Base-by-base conservation (phyloP, 2,329 filamentous ascomycete genomes). In the Lomentospora prolificans region DNA sequence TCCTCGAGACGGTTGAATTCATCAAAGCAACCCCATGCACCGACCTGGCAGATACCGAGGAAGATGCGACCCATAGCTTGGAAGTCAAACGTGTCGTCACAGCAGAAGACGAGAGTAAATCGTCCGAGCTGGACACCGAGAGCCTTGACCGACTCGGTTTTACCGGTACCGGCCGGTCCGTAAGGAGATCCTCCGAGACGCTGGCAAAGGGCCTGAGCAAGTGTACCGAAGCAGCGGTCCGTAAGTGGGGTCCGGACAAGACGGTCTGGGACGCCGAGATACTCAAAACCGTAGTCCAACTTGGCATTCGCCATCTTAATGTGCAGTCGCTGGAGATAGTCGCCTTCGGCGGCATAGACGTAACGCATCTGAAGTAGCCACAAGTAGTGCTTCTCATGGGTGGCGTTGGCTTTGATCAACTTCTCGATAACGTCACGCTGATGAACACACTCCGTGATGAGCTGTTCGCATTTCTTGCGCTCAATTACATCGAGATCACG, bases 1-100 rank as follows among this genome's bases (percentile, higher is more conserved):
- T 99, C 94, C 66, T 99, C 94, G 19, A 99, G 78, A 80, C 94
- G 89, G 72, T 99, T 99, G 78, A 99, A 99, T 75, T 99, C 94
- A 66, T 99, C 94, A 71, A 99, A 99, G 76, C 94, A 99, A 65
- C 95, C 95, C 94, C 94, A 99, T 3, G 94, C 94, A 69, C 94
- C 94, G 51, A 99, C 94, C 70, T 99, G 94, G 69, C 95, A 99
- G 60, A 99, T 95, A 79, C 94, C 94, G 33, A 99, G 79, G 80
- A 99, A 99, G 64, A 99, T 99, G 63, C 94, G 89, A 12, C 95
- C 95, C 94, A 99, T 99, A 53, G 94, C 94, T 67, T 99, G 94
- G 78, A 97, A 99, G 70, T 99, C 94, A 65, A 99, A 99, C 0
- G 94, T 99, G 71, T 99, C 94, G 67, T 99, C 94, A 75, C 94